These are phyloP conservation scores for Russula dissimulans DNA, from an alignment of 768 basidiomycete species.

Conservation along the genomic window DNA sequence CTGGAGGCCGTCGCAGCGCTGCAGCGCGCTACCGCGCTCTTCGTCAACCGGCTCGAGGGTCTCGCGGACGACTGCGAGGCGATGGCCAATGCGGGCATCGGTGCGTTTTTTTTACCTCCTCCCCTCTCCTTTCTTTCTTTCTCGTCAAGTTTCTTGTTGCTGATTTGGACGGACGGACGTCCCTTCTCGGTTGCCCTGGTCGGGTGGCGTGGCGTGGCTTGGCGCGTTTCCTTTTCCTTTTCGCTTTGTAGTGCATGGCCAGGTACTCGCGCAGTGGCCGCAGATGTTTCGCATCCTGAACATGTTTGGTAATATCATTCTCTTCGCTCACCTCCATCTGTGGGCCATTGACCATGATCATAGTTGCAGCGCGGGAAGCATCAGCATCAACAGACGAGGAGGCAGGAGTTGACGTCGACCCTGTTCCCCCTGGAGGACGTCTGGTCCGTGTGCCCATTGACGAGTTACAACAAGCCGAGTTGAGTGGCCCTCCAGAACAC, in stretches of 20 bases:
- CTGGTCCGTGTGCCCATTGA: constrained; percentile 70
- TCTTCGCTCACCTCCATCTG: background rate
- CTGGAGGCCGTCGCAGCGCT: constrained; percentile 66
- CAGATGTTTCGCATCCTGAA: constrained; percentile 72
- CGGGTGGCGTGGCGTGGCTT: too few relatives aligned
- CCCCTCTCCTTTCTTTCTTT: background rate
- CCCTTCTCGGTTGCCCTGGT: too few relatives aligned
- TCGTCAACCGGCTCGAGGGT: constrained; percentile 57
- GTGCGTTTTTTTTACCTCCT: constrained; percentile 29
- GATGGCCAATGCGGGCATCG: constrained; percentile 70
- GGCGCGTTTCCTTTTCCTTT: too few relatives aligned
- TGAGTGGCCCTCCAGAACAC: constrained; percentile 4
- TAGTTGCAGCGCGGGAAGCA: constrained; percentile 44
- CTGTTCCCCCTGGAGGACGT: constrained; percentile 40
- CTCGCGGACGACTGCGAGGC: constrained; percentile 64
- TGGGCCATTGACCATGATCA: background rate
- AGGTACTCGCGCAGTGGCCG: constrained; percentile 74
- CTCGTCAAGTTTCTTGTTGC: background rate
- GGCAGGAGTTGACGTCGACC: background rate
- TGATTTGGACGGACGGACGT: background rate
- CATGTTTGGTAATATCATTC: constrained; percentile 47
- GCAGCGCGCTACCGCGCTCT: constrained; percentile 52
- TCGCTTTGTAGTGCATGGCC: constrained; percentile 49
- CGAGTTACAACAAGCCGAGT: constrained; percentile 37
- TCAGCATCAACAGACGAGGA: constrained; percentile 24